These are phyloP conservation scores for Phytopythium litorale DNA, from an alignment of 352 stramenopile species.

Conservation along the genomic window DNA sequence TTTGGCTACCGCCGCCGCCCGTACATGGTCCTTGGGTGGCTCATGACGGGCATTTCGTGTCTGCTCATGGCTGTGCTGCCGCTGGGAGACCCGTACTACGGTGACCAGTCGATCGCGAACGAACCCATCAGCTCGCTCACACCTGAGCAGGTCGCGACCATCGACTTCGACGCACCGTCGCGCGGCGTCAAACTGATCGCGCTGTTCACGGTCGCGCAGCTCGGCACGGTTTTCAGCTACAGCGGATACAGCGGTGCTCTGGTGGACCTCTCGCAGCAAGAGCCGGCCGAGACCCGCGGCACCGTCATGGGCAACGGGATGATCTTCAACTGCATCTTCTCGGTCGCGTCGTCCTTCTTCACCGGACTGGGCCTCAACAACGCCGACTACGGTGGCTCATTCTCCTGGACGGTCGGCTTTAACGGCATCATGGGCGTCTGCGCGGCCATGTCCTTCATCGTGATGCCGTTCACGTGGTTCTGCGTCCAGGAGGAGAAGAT, in stretches of 20 bases:
- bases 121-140: constrained; percentile 24
- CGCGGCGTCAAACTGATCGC: constrained; percentile 52
- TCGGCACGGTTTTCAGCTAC: constrained; percentile 75
- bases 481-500: constrained; percentile 41
- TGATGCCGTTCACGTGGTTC: constrained; percentile 37
- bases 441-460: constrained; percentile 29
- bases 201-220: constrained; percentile 66
- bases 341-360: constrained; percentile 37
- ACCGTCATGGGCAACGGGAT: constrained; percentile 31
- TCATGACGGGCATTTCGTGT: constrained; percentile 29
- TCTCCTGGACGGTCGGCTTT: constrained; percentile 54
- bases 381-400: constrained; percentile 45
- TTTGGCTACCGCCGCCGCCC: constrained; percentile 73
- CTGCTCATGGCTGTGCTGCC: constrained; percentile 46
- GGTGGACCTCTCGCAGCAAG: constrained; percentile 58
- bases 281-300: constrained; percentile 33
- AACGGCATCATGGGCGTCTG: constrained; percentile 48
- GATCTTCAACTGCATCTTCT: constrained; percentile 32
- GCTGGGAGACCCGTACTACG: constrained; percentile 48
- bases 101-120: constrained; percentile 26
- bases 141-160: constrained; percentile 24
- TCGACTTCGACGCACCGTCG: constrained; percentile 41
- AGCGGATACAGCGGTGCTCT: constrained; percentile 61
- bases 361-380: constrained; percentile 47
- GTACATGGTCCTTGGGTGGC: constrained; percentile 78